Conservation (phyloP, 176 grass and related monocot species). For the Carex myosuroides region DNA sequence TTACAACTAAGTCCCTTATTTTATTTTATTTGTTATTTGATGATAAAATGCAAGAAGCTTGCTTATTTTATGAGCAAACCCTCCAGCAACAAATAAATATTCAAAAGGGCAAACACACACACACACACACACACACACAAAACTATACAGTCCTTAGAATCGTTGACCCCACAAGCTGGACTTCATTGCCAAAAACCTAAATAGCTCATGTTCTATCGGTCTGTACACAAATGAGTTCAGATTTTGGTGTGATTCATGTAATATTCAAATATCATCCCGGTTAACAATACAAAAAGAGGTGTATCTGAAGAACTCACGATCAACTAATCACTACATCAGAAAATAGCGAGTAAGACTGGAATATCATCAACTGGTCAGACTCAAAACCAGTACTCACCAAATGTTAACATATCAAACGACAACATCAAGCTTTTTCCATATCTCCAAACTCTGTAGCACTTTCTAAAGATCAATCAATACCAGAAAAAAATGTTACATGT, state of each 20-base stretch:
- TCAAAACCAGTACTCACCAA: not conserved
- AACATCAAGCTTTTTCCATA: not conserved
- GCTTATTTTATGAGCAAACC: no score
- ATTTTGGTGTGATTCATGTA: not conserved
- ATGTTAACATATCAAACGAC: not conserved
- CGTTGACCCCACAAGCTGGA: no score
- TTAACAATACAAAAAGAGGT: not conserved
- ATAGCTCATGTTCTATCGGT: no score
- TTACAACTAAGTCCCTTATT: no score
- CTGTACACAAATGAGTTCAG: constrained; percentile 17
- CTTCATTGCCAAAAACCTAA: no score
- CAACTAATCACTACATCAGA: not conserved
- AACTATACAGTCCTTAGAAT: no score
- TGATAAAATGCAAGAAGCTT: no score
- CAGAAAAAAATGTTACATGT: constrained; percentile 49
- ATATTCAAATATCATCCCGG: not conserved
- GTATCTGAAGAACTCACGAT: not conserved
- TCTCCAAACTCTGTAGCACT: not conserved
- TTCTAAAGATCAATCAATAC: not conserved
- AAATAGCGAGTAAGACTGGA: not conserved
- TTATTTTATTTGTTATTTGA: no score
- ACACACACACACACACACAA: no score
- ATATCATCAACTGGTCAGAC: not conserved
- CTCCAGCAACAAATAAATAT: no score
- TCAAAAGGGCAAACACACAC: no score